Evolutionary conservation across 75 land plant species (phyloP).

Genomic region (Pinus taeda): DNA sequence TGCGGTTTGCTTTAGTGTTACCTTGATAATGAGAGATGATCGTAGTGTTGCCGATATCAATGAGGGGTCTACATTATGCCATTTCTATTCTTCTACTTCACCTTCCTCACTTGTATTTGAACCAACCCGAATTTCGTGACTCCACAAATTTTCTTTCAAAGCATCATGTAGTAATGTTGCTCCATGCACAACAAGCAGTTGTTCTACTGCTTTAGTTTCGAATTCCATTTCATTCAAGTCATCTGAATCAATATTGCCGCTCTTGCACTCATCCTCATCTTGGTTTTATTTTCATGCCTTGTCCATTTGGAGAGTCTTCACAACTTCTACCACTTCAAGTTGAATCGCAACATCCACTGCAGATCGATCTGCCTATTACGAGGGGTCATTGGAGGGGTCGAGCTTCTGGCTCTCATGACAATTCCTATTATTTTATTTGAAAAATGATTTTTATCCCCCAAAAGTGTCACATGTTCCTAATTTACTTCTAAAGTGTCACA

Average conservation of each 20-base stretch:
- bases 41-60: constrained; percentile 82
- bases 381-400: too few species aligned
- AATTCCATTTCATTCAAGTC: constrained; percentile 1
- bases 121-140: neutral
- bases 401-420: too few species aligned
- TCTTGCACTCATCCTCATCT: neutral
- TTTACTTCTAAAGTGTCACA: too few species aligned
- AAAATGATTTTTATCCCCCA: too few species aligned
- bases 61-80: constrained; percentile 55
- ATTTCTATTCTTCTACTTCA: constrained; percentile 12
- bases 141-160: constrained; percentile 18
- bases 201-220: neutral
- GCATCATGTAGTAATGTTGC: constrained; percentile 73
- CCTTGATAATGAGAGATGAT: neutral
- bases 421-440: too few species aligned
- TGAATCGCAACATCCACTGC: constrained; percentile 24
- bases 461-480: too few species aligned
- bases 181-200: constrained; percentile 57
- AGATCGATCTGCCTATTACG: constrained; percentile 13
- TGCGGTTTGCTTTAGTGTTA: constrained; percentile 31
- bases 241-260: neutral
- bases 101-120: constrained; percentile 9
- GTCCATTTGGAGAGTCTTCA: constrained; percentile 22
- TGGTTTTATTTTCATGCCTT: constrained; percentile 12
- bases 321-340: constrained; percentile 32